These are phyloP conservation scores for Lagenaria siceraria DNA, from an alignment of 306 rosid species.

Conservation along the genomic window DNA sequence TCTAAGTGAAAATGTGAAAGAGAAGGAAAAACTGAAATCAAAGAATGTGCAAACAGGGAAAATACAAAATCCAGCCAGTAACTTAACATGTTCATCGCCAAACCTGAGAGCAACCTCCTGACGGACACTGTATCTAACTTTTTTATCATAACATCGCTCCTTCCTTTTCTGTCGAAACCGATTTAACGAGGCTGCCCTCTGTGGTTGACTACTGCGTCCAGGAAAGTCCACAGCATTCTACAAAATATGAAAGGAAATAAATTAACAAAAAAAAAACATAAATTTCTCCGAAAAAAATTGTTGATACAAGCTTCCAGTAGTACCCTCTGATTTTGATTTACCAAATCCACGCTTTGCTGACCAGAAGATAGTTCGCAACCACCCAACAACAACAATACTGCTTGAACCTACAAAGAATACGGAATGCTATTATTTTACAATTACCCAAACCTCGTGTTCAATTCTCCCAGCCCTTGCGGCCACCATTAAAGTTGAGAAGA, in stretches of 20 bases:
- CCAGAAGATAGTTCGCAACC: constrained; percentile 55
- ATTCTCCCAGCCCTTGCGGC: background rate
- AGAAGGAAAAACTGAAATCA: background rate
- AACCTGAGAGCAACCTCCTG: constrained; percentile 98
- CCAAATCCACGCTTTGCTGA: constrained; percentile 38
- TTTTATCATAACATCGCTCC: constrained; percentile 84
- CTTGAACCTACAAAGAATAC: constrained; percentile 57
- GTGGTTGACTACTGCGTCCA: constrained; percentile 54
- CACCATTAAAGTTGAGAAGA: background rate
- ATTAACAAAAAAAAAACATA: background rate
- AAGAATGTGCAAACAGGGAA: constrained; percentile 9
- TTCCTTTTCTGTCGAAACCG: constrained; percentile 92
- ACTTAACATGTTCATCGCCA: constrained; percentile 13
- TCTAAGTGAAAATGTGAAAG: background rate
- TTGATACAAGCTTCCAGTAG: constrained; percentile 1
- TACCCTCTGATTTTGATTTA: constrained; percentile 55
- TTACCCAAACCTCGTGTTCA: background rate
- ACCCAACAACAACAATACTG: constrained; percentile 69
- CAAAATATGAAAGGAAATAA: constrained; percentile 10
- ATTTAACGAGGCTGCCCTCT: constrained; percentile 66
- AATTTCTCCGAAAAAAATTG: too few species aligned
- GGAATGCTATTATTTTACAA: background rate
- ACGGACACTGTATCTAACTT: constrained; percentile 91
- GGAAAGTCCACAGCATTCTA: constrained; percentile 50
- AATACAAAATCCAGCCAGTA: constrained; percentile 7